These are phyloP conservation scores for Monosporozyma solicola DNA, from an alignment of 805 yeast species.

Conservation along the genomic window DNA sequence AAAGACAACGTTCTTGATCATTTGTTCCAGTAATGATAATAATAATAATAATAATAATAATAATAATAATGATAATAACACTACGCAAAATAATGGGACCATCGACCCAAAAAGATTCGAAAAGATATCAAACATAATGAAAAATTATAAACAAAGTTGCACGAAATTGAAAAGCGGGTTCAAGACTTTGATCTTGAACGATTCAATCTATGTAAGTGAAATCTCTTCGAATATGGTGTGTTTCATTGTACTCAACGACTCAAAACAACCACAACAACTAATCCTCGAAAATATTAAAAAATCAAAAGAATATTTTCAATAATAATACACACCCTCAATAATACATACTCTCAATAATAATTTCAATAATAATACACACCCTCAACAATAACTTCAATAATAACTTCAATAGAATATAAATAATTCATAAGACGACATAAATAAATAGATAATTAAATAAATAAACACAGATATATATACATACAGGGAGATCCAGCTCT, in stretches of 20 bases:
- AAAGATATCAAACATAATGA: conserved; percentile 86
- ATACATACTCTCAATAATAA: too few relatives aligned
- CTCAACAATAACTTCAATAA: too few relatives aligned
- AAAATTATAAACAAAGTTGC: conserved; percentile 88
- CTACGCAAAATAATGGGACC: not conserved
- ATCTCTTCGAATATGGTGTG: conserved; percentile 54
- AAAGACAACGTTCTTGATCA: conserved; percentile 74
- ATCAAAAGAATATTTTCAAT: conserved; percentile 46
- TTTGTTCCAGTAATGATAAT: conserved; percentile 34
- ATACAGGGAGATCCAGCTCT: conserved; percentile 3
- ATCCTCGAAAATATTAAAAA: conserved; percentile 49
- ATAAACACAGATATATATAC: not conserved
- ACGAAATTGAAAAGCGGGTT: conserved; percentile 80
- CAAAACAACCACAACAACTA: conserved; percentile 29
- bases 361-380: too few relatives aligned
- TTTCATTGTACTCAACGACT: conserved; percentile 46
- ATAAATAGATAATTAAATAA: conserved; percentile 1
- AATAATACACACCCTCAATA: not conserved
- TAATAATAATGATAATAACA: conserved; percentile 25
- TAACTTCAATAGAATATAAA: too few relatives aligned
- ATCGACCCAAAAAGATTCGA: conserved; percentile 86
- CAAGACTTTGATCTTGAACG: conserved; percentile 64
- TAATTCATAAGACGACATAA: not conserved
- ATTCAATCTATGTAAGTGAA: conserved; percentile 41
- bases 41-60: conserved; percentile 14